phyloP scores from a whole-genome alignment of 257 asterid species.

The Apocynum venetum region DNA sequence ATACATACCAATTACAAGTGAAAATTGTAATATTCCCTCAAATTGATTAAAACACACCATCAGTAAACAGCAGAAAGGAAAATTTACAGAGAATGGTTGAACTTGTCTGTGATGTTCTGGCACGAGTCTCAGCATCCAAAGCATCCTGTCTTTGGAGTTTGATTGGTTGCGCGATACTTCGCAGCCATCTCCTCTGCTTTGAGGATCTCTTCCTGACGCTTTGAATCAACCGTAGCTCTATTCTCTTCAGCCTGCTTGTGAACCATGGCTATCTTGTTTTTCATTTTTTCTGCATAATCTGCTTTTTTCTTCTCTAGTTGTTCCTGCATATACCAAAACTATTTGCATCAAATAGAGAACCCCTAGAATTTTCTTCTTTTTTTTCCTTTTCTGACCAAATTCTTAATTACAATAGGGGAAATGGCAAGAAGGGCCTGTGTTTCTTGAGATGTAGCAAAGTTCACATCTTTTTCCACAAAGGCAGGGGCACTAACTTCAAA shows the following conservation, averaged over 20 bases:
- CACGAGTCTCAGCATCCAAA: conserved; percentile 34
- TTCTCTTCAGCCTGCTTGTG: conserved; percentile 82
- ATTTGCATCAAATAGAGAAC: background rate
- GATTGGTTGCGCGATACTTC: conserved; percentile 59
- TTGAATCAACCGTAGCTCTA: conserved; percentile 56
- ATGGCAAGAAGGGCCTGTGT: background rate
- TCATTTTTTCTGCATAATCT: conserved; percentile 57
- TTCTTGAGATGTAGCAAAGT: background rate
- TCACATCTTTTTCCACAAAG: background rate
- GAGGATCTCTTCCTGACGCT: conserved; percentile 55
- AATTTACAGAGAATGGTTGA: conserved; percentile 7
- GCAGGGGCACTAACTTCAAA: background rate
- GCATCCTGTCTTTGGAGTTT: conserved; percentile 64
- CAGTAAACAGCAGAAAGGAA: background rate
- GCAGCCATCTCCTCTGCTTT: conserved; percentile 64
- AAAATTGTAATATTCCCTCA: background rate
- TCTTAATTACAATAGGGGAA: background rate
- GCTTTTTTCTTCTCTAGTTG: conserved; percentile 67
- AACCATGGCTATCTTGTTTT: conserved; percentile 59
- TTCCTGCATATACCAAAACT: conserved; percentile 39
- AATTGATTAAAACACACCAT: conserved; percentile 12
- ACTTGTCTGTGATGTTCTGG: conserved; percentile 14
- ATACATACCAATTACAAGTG: conserved; percentile 8
- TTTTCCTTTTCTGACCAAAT: background rate
- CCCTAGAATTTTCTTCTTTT: background rate